phyloP scores from a whole-genome alignment of 108 stramenopile genomes.

The Cyclotella atomus region DNA sequence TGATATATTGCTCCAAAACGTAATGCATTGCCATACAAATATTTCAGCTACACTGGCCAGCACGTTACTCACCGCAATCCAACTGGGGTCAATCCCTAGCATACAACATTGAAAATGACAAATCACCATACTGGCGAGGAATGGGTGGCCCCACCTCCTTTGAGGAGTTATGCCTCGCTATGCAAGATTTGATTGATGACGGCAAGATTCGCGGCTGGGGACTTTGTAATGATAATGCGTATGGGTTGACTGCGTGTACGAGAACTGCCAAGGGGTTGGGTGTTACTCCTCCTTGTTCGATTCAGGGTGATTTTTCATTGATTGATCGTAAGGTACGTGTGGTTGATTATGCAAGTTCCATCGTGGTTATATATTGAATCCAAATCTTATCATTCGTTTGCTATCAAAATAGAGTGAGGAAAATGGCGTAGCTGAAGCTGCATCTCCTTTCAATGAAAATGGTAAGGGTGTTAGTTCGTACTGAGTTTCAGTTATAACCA shows the following conservation, averaged over 20 bases:
- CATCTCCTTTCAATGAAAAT: slow-evolving; percentile 88
- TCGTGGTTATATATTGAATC: too few species aligned
- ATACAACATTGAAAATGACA: slow-evolving; percentile 72
- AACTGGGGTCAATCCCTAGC: slow-evolving; percentile 89
- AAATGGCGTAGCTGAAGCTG: slow-evolving; percentile 91
- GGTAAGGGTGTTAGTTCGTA: too few species aligned
- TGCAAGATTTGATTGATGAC: slow-evolving; percentile 81
- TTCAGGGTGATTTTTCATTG: slow-evolving; percentile 88
- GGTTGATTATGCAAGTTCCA: too few species aligned
- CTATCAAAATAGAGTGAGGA: slow-evolving; percentile 81
- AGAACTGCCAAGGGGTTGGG: slow-evolving; percentile 80
- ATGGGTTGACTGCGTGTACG: slow-evolving; percentile 84
- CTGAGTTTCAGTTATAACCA: too few species aligned
- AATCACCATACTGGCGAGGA: slow-evolving; percentile 62
- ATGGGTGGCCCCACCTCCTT: slow-evolving; percentile 78
- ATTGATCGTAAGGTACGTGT: slow-evolving; percentile 71
- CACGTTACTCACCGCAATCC: slow-evolving; percentile 83
- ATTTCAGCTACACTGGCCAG: slow-evolving; percentile 79
- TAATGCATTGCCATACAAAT: not conserved
- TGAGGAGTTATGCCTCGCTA: slow-evolving; percentile 82
- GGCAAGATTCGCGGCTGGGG: slow-evolving; percentile 92
- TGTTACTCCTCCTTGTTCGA: slow-evolving; percentile 78
- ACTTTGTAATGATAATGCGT: slow-evolving; percentile 91
- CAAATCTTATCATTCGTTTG: too few species aligned
- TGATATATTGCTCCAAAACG: too few species aligned